Percentiles rank a stretch among this genome's conserved stretches.
Evolutionary conservation across 2,329 filamentous ascomycete genomes (phyloP).

Genomic region (Sporothrix mexicana): DNA sequence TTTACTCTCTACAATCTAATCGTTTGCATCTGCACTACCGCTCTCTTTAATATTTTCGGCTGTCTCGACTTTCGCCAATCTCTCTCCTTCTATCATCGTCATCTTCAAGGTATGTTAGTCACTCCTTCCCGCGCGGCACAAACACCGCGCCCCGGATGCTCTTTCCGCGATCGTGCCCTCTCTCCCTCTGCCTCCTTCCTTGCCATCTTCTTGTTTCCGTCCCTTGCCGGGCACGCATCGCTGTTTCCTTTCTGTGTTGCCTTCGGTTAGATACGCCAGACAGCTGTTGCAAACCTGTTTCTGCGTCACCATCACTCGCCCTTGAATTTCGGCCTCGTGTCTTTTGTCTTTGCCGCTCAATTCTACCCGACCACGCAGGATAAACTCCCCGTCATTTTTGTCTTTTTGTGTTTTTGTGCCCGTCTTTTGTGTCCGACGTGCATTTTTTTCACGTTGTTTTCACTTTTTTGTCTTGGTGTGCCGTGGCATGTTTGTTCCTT

Average conservation of each 20-base stretch:
- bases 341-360: neutral
- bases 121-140: neutral
- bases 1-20: neutral
- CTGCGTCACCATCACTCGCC: conserved; percentile 32
- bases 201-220: conserved; percentile 4
- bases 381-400: neutral
- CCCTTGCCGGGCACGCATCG: conserved; percentile 3
- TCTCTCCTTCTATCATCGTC: neutral
- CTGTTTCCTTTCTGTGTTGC: conserved; percentile 19
- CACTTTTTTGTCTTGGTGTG: conserved; percentile 25
- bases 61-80: neutral
- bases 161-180: neutral
- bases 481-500: conserved; percentile 31
- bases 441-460: conserved; percentile 16
- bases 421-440: neutral
- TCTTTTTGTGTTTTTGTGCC: no score
- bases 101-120: conserved; percentile 12
- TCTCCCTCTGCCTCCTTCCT: neutral
- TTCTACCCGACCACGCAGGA: neutral
- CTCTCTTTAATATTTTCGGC: neutral
- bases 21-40: neutral
- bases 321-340: conserved; percentile 31
- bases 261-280: conserved; percentile 25
- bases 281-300: conserved; percentile 30
- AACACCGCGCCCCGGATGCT: conserved; percentile 5